Evolutionary conservation across 805 yeast species (phyloP).

Genomic region (Maudiozyma turicensis): DNA sequence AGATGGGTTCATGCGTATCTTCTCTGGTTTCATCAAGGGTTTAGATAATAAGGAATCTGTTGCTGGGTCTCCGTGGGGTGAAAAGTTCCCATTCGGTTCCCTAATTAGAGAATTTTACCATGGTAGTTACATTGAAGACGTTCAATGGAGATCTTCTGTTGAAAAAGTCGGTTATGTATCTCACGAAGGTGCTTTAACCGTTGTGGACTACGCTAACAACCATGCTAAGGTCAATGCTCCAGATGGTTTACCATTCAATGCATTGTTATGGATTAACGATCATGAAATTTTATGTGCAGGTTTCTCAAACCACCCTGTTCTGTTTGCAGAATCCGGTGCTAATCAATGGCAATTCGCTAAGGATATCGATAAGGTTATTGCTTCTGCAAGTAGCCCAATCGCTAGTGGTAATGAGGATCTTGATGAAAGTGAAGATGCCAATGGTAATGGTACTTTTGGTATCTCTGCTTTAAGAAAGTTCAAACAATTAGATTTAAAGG

Average conservation of each 20-base stretch:
- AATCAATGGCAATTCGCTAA: slow-evolving; percentile 50
- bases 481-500: slow-evolving; percentile 91
- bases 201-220: slow-evolving; percentile 49
- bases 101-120: slow-evolving; percentile 36
- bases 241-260: slow-evolving; percentile 63
- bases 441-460: slow-evolving; percentile 38
- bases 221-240: slow-evolving; percentile 19
- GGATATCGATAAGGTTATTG: slow-evolving; percentile 44
- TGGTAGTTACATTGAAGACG: slow-evolving; percentile 90
- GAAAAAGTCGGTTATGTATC: slow-evolving; percentile 71
- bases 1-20: slow-evolving; percentile 85
- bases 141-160: slow-evolving; percentile 72
- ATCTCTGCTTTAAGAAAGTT: slow-evolving; percentile 86
- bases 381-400: not conserved
- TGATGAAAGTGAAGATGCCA: slow-evolving; percentile 46
- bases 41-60: slow-evolving; percentile 54
- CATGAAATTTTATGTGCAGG: slow-evolving; percentile 77
- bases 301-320: slow-evolving; percentile 82
- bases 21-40: slow-evolving; percentile 81
- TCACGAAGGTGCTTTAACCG: slow-evolving; percentile 76
- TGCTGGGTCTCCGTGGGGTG: slow-evolving; percentile 78
- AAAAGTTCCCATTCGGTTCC: slow-evolving; percentile 90
- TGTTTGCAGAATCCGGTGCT: slow-evolving; percentile 60
- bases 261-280: slow-evolving; percentile 61
- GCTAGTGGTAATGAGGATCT: slow-evolving; percentile 10